Percentiles rank a stretch among this genome's conserved stretches.
phyloP scores from a whole-genome alignment of 164 flowering plant species.

The Chimonanthus praecox region DNA sequence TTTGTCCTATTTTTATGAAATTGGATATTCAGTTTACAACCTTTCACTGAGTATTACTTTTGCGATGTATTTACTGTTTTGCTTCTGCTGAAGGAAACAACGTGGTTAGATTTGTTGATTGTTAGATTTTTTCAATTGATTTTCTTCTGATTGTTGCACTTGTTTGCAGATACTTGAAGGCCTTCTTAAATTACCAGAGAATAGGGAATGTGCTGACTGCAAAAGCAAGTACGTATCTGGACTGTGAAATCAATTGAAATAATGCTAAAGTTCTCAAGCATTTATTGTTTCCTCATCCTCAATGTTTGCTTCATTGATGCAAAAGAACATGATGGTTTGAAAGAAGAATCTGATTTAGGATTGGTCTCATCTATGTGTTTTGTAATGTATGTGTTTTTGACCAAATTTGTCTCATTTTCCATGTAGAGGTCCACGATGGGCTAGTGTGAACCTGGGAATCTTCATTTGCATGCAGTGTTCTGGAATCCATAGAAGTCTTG shows the following conservation, averaged over 20 bases:
- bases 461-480: constrained; percentile 79
- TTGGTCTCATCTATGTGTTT: neutral
- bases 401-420: neutral
- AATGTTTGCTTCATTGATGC: neutral
- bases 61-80: neutral
- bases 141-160: neutral
- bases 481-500: constrained; percentile 65
- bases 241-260: neutral
- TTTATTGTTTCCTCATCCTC: neutral
- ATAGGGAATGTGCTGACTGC: constrained; percentile 71
- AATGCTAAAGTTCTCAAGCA: neutral
- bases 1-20: neutral
- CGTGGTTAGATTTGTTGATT: neutral
- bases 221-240: constrained; percentile 46
- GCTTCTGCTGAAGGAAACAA: neutral
- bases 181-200: constrained; percentile 59
- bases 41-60: neutral
- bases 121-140: neutral
- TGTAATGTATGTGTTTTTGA: neutral
- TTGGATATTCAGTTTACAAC: neutral
- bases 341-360: too few species aligned
- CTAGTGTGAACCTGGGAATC: constrained; percentile 68
- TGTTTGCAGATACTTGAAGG: constrained; percentile 53
- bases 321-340: neutral
- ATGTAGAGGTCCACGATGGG: constrained; percentile 73